phyloP scores from a whole-genome alignment of 148 eudicot genomes.

The Nepenthes gracilis region DNA sequence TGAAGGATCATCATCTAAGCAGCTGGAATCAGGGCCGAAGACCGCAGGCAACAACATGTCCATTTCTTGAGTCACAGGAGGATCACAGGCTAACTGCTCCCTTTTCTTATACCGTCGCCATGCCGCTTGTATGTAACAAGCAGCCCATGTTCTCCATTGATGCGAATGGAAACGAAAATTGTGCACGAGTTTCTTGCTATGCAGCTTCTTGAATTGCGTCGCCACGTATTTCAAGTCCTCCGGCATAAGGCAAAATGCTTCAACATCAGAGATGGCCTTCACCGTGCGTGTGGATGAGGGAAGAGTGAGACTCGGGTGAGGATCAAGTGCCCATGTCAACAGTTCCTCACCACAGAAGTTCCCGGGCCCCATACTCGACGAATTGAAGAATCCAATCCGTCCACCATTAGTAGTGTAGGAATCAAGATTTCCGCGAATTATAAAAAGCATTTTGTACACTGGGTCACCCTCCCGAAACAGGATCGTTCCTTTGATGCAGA shows the following conservation, averaged over 20 bases:
- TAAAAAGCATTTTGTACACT: conserved; percentile 47
- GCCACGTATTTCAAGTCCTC: conserved; percentile 44
- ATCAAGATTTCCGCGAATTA: conserved; percentile 48
- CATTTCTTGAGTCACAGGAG: no score
- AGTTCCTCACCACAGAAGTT: conserved; percentile 54
- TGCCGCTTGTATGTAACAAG: conserved; percentile 38
- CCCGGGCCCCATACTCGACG: conserved; percentile 35
- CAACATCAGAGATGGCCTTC: conserved; percentile 35
- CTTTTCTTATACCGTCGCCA: conserved; percentile 32
- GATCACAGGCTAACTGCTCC: conserved; percentile 5
- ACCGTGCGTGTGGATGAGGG: conserved; percentile 49
- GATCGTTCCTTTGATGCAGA: conserved; percentile 33
- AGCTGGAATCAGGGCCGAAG: no score
- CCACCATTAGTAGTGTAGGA: conserved; percentile 47
- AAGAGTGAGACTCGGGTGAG: conserved; percentile 25
- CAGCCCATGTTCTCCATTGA: conserved; percentile 55
- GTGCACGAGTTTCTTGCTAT: conserved; percentile 33
- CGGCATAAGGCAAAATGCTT: conserved; percentile 29
- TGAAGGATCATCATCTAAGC: no score
- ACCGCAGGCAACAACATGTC: no score
- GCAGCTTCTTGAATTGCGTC: conserved; percentile 29
- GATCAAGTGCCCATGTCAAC: conserved; percentile 50
- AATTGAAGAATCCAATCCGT: conserved; percentile 36
- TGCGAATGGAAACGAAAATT: conserved; percentile 44
- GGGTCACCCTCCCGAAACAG: conserved; percentile 41